Evolutionary conservation across 2,329 filamentous ascomycete species (phyloP), one percentile per base, ranked within the genome.

Genomic region (Cyclaneusma minus): DNA sequence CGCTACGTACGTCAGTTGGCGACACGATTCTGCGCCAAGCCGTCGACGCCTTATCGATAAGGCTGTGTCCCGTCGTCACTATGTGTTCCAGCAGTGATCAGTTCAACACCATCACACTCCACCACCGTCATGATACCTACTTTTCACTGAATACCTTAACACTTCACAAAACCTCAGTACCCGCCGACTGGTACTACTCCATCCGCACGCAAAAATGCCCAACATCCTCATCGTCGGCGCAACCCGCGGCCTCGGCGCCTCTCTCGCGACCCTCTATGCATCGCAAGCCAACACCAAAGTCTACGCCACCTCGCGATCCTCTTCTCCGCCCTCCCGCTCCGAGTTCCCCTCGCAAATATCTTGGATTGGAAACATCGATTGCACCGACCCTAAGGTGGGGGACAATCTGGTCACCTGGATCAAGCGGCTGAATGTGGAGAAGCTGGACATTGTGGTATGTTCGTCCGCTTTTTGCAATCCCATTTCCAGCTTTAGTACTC

Each of bases 221-320:
- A 59, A 55, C 18, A 52, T 75, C 17, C 59, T 81, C 3, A 58
- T 82, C 15, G 56, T 82, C 15, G 75, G 75, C 24, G 74, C 70
- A 3, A 80, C 73, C 2, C 61, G 75, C 21, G 76, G 76, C 28
- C 59, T 81, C 3, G 76, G 76, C 3, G 65, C 64, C 25, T 64
- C 66, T 11, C 55, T 81, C 15, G 57, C 58, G 16, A 64, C 65
- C 35, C 50, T 60, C 24, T 80, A 81, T 40, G 58, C 63, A 13
- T 47, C 54, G 3, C 42, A 57, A 10, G 40, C 46, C 7, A 45
- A 50, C 16, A 61, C 58, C 23, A 52, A 49, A 5, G 68, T 80
- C 16, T 68, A 65, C 36, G 73, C 61, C 25, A 78, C 72, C 6
- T 60, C 67, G 5, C 58, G 73, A 22, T 58, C 61, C 6, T 43